These are phyloP conservation scores for Nicotiana rustica DNA, from an alignment of 305 asterid genomes.

Conservation along the genomic window DNA sequence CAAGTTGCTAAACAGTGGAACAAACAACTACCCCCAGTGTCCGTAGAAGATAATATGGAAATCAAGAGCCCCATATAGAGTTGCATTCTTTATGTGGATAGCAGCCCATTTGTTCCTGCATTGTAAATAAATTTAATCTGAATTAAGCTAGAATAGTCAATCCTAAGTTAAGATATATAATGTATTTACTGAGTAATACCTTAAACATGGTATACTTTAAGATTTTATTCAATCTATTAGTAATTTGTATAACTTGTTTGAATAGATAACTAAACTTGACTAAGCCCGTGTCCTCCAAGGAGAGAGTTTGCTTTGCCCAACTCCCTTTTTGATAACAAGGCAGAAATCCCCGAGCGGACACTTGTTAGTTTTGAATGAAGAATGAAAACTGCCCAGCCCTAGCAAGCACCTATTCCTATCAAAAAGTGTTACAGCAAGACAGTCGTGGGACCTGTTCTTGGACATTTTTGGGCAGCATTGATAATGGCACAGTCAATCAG, in stretches of 20 bases:
- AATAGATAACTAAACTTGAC: too few species aligned
- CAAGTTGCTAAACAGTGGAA: not conserved
- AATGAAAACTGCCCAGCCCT: too few species aligned
- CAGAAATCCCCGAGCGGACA: too few species aligned
- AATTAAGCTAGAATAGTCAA: too few species aligned
- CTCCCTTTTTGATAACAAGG: too few species aligned
- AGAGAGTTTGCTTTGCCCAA: too few species aligned
- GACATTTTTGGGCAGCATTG: slow-evolving; percentile 5
- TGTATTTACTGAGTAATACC: not conserved
- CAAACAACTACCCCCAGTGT: not conserved
- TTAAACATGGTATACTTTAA: not conserved
- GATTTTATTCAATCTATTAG: not conserved
- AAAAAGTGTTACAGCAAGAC: not conserved
- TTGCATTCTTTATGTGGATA: not conserved
- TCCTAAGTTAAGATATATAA: too few species aligned
- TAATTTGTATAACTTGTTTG: not conserved
- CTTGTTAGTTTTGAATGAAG: too few species aligned
- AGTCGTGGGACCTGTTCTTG: not conserved
- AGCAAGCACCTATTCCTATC: too few species aligned
- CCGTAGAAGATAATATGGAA: not conserved
- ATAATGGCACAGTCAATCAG: not conserved
- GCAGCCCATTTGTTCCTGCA: not conserved
- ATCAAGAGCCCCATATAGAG: not conserved
- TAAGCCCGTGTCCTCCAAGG: too few species aligned
- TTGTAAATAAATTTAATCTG: too few species aligned